Evolutionary conservation across 345 rosid species (phyloP).

Genomic region (Citrus australasica): DNA sequence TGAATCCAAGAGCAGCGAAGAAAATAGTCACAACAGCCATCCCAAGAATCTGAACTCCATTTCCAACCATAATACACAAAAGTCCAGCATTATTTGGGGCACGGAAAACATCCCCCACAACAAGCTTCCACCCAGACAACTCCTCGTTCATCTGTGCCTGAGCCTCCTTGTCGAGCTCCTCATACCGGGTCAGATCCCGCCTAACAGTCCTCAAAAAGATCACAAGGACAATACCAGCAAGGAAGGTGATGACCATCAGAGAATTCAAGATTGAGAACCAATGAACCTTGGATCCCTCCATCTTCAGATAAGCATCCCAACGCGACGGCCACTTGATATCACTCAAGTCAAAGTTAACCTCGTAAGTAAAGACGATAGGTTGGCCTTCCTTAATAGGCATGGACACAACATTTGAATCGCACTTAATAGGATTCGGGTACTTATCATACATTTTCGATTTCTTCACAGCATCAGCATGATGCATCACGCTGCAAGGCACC

Average conservation of each 20-base stretch:
- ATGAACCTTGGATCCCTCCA: constrained; percentile 87
- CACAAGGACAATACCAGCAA: constrained; percentile 84
- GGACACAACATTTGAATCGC: constrained; percentile 64
- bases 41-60: constrained; percentile 76
- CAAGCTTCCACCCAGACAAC: constrained; percentile 81
- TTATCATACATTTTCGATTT: constrained; percentile 52
- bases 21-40: constrained; percentile 68
- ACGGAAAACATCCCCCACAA: constrained; percentile 78
- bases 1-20: constrained; percentile 77
- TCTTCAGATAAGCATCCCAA: constrained; percentile 82
- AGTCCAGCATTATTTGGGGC: constrained; percentile 55
- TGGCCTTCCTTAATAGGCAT: constrained; percentile 73
- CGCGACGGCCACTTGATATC: constrained; percentile 93
- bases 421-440: constrained; percentile 59
- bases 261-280: constrained; percentile 86
- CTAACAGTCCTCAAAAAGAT: constrained; percentile 87
- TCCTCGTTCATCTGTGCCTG: constrained; percentile 95
- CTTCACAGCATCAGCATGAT: constrained; percentile 51
- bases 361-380: constrained; percentile 69
- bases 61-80: constrained; percentile 67
- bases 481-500: constrained; percentile 68
- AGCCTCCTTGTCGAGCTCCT: constrained; percentile 89
- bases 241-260: constrained; percentile 82
- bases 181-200: constrained; percentile 81
- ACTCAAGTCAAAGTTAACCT: constrained; percentile 66